Evolutionary conservation across 1,284 basidiomycete genomes (phyloP).

Genomic region (Rhodotorula sp.): DNA sequence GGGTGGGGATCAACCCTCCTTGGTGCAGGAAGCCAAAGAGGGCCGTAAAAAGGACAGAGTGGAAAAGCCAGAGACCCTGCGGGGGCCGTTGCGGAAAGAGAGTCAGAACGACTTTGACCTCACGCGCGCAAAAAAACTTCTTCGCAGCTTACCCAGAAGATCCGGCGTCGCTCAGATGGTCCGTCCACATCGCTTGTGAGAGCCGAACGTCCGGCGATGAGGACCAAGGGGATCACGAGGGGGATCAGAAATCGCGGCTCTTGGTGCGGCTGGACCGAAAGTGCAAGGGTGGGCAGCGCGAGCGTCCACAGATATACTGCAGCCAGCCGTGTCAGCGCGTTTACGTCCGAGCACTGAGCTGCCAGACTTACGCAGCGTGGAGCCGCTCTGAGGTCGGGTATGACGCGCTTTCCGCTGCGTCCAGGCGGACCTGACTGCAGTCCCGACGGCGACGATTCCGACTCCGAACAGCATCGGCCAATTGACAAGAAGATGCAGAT

Average conservation of each 20-base stretch:
- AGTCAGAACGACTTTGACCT: not conserved
- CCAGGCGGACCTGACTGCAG: no score
- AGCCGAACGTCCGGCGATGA: slow-evolving; percentile 18
- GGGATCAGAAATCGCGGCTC: slow-evolving; percentile 50
- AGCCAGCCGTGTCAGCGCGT: not conserved
- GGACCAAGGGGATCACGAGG: slow-evolving; percentile 43
- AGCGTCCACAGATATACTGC: slow-evolving; percentile 23
- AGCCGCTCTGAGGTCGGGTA: no score
- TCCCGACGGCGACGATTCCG: slow-evolving; percentile 7
- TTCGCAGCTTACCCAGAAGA: slow-evolving; percentile 22
- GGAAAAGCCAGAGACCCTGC: slow-evolving; percentile 32
- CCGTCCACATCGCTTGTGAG: not conserved
- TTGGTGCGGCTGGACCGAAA: slow-evolving; percentile 49
- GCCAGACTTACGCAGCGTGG: not conserved
- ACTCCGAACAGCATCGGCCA: slow-evolving; percentile 47
- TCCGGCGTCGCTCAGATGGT: not conserved
- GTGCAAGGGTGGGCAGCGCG: slow-evolving; percentile 21
- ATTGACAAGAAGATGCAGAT: slow-evolving; percentile 47
- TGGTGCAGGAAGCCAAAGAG: slow-evolving; percentile 41
- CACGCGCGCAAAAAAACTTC: fast-evolving
- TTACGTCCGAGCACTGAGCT: no score
- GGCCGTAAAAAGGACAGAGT: slow-evolving; percentile 20
- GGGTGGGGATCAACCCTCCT: slow-evolving; percentile 34
- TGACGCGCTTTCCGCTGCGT: no score
- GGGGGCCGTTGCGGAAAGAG: not conserved